phyloP scores from a whole-genome alignment of 1,284 basidiomycete genomes.

The Phellopilus nigrolimitatus region DNA sequence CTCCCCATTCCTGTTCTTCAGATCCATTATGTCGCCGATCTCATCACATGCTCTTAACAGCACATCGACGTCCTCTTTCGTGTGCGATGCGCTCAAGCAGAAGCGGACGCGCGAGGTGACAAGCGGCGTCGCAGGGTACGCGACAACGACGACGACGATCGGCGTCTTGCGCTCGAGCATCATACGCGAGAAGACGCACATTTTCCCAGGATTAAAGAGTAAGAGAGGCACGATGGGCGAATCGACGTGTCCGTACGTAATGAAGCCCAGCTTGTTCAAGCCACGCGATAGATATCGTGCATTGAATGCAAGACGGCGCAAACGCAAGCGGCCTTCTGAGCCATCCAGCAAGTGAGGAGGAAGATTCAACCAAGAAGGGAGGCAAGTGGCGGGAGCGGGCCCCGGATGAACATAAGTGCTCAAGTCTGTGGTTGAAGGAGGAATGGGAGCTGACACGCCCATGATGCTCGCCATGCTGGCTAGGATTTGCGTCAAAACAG shows the following conservation, averaged over 20 bases:
- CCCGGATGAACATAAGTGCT: slow-evolving; percentile 48
- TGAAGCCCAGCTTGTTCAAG: slow-evolving; percentile 91
- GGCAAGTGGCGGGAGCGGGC: slow-evolving; percentile 53
- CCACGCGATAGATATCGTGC: slow-evolving; percentile 87
- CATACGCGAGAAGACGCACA: slow-evolving; percentile 83
- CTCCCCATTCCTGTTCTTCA: slow-evolving; percentile 77
- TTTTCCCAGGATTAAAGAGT: slow-evolving; percentile 92
- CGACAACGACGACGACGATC: slow-evolving; percentile 86
- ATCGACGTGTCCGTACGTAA: slow-evolving; percentile 89
- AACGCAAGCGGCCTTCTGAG: slow-evolving; percentile 74
- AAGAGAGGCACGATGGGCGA: slow-evolving; percentile 93
- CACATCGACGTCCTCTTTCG: slow-evolving; percentile 93
- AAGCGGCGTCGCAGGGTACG: slow-evolving; percentile 90
- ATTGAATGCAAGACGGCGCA: slow-evolving; percentile 93
- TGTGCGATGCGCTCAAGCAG: slow-evolving; percentile 93
- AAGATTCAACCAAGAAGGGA: slow-evolving; percentile 72
- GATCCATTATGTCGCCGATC: slow-evolving; percentile 80
- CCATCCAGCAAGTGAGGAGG: slow-evolving; percentile 71
- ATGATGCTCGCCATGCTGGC: slow-evolving; percentile 96
- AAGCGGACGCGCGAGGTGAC: slow-evolving; percentile 89
- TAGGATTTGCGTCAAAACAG: slow-evolving; percentile 88
- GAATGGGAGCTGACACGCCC: slow-evolving; percentile 65
- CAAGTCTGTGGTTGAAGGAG: slow-evolving; percentile 31
- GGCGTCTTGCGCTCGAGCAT: slow-evolving; percentile 81
- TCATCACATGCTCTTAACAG: slow-evolving; percentile 90